phyloP scores from a whole-genome alignment of 177 flowering plant genomes.

The Vitis hybrid region DNA sequence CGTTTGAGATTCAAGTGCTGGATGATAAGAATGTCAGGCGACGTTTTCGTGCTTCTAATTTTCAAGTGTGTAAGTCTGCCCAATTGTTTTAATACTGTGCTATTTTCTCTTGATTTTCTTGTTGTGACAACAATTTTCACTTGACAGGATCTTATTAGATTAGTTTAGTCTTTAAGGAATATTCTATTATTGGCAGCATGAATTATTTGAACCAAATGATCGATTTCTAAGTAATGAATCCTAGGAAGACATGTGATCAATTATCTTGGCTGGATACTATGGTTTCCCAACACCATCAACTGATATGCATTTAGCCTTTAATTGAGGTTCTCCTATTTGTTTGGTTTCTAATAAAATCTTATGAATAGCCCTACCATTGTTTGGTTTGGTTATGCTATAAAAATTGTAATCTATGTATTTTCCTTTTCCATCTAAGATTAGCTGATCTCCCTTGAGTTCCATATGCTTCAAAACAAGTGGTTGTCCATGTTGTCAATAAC shows the following conservation, averaged over 20 bases:
- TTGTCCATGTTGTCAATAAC: neutral
- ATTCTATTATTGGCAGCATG: neutral
- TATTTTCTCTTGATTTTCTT: neutral
- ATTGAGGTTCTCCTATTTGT: too few relatives aligned
- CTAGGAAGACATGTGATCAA: neutral
- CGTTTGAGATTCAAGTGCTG: slow-evolving; percentile 96
- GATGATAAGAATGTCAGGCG: slow-evolving; percentile 99
- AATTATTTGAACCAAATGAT: neutral
- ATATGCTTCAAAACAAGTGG: neutral
- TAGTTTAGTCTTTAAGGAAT: neutral
- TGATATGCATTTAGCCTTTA: neutral
- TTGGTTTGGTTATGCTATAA: neutral
- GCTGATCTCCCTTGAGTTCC: neutral
- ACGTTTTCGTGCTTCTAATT: slow-evolving; percentile 97
- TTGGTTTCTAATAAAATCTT: too few relatives aligned
- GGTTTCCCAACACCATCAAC: neutral
- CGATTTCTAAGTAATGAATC: neutral
- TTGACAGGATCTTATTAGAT: neutral
- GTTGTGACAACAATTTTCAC: neutral
- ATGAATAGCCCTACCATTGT: neutral
- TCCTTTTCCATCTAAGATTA: neutral
- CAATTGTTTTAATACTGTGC: slow-evolving; percentile 14
- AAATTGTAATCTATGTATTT: neutral
- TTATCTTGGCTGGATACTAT: neutral
- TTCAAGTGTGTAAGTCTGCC: slow-evolving; percentile 96